Evolutionary conservation across 23 red algal genomes (phyloP).

Genomic region (Cyanidium caldarium): DNA sequence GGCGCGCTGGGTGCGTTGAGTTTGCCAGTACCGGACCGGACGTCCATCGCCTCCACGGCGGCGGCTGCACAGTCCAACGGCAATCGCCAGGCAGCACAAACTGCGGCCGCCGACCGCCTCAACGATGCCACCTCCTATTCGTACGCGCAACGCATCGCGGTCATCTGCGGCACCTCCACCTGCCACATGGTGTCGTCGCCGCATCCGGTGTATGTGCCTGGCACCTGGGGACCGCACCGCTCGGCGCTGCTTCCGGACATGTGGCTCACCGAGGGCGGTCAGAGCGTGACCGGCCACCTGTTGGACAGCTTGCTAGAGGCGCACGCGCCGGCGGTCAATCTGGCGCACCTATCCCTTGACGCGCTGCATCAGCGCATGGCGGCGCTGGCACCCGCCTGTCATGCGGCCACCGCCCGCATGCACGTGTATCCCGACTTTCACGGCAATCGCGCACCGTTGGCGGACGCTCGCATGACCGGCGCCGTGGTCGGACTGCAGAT

Average conservation of each 20-base stretch:
- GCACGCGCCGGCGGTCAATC: not conserved
- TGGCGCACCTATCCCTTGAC: not conserved
- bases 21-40: not conserved
- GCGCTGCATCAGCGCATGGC: not conserved
- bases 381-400: not conserved
- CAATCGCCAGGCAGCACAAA: not conserved
- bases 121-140: no score
- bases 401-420: constrained; percentile 16
- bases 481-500: constrained; percentile 37
- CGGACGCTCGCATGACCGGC: constrained; percentile 47
- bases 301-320: constrained; percentile 17
- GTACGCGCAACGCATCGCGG: constrained; percentile 19
- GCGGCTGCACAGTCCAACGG: not conserved
- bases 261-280: constrained; percentile 53
- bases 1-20: constrained; percentile 44
- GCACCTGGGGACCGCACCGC: constrained; percentile 56
- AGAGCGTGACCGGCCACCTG: constrained; percentile 63
- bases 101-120: not conserved
- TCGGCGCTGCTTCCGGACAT: constrained; percentile 48
- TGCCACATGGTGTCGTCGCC: constrained; percentile 38
- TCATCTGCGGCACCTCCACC: constrained; percentile 60
- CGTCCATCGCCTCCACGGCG: not conserved
- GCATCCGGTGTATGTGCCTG: constrained; percentile 37
- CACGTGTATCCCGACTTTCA: constrained; percentile 47
- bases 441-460: constrained; percentile 44